Evolutionary conservation across 2,329 filamentous ascomycete genomes (phyloP).

Genomic region (Hypoxylon sp.): DNA sequence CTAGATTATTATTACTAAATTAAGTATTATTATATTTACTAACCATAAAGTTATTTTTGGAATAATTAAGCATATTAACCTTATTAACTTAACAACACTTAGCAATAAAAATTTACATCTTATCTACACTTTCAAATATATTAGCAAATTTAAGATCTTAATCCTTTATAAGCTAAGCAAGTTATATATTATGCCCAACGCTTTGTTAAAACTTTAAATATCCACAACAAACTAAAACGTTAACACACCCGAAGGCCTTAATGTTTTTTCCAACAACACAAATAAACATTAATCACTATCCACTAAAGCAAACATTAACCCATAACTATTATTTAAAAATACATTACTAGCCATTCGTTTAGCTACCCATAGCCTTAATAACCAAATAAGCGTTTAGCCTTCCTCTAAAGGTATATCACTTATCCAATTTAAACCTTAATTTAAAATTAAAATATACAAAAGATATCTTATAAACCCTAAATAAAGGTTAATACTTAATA

Average conservation of each 20-base stretch:
- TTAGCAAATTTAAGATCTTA: neutral
- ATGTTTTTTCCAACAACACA: neutral
- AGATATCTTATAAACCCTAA: neutral
- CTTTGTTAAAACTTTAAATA: neutral
- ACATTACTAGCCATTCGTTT: neutral
- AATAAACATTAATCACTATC: neutral
- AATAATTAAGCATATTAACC: neutral
- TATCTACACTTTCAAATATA: neutral
- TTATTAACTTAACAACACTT: neutral
- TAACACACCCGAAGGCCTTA: neutral
- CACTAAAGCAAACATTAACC: no score
- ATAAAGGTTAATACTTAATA: neutral
- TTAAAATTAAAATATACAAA: neutral
- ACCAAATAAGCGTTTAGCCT: no score
- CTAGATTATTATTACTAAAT: neutral
- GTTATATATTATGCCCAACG: neutral
- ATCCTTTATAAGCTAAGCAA: neutral
- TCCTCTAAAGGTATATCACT: neutral
- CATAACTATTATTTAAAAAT: neutral
- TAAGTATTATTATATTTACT: neutral
- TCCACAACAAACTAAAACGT: neutral
- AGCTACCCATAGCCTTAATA: neutral
- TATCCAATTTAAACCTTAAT: neutral
- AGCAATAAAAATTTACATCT: neutral
- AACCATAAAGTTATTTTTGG: neutral